Evolutionary conservation across 768 basidiomycete genomes (phyloP), one percentile per base, ranked within the genome.

Genomic region (Termitomyces sp.): DNA sequence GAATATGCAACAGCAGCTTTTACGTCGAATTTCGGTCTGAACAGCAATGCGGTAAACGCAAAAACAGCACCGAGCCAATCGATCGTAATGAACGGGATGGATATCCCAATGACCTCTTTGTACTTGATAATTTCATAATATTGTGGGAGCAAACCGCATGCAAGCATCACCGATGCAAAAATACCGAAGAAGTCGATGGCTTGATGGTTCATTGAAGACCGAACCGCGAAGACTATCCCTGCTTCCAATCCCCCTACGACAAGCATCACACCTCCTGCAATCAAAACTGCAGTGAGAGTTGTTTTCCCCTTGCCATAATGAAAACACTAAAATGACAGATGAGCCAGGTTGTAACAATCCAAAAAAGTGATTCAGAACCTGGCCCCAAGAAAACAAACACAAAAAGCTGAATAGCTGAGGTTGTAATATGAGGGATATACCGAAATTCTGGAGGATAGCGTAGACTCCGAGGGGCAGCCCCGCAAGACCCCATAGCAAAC

Each of bases 51-150:
- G 8, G 89, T 71, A 57, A 81, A 75, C 52, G 80, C 84, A 70
- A 90, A 90, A 2, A 91, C 67, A 6, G 81, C 85, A 34, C 90
- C 90, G 10, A 82, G 64, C 53, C 84, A 74, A 63, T 93, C 90
- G 47, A 92, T 74, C 7, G 69, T 60, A 71, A 93, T 84, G 71
- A 92, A 91, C 7, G 73, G 44, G 41, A 87, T 70, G 0, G 85
- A 88, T 50, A 93, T 82, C 9, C 91, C 90, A 24, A 80, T 63
- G 38, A 87, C 84, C 58, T 83, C 78, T 58, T 74, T 74, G 62
- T 77, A 74, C 58, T 79, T 78, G 69, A 78, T 86, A 43, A 92
- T 91, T 64, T 91, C 88, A 66, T 77, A 82, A 62, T 87, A 93
- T 66, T 93, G 90, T 0, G 90, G 73, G 35, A 75, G 62, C 19